A percentile compares a stretch with the other conserved stretches of the same genome.
These are phyloP conservation scores for Marasmius oreades DNA, from an alignment of 1,284 basidiomycete genomes.

Conservation along the genomic window DNA sequence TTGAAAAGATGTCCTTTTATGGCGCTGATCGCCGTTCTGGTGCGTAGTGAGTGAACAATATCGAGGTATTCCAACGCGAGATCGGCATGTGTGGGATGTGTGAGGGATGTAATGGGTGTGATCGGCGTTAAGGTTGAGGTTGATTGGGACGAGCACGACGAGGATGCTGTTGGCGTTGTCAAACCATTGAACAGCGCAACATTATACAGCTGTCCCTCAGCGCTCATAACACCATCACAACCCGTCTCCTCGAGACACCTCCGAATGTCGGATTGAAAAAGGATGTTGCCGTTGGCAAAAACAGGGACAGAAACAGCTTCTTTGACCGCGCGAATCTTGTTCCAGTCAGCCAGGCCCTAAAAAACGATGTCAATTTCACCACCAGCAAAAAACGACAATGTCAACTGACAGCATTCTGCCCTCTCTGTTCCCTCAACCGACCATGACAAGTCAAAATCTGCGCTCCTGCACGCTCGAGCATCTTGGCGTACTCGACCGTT, in stretches of 20 bases:
- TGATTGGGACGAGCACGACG: constrained; percentile 14
- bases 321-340: constrained; percentile 83
- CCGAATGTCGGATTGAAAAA: constrained; percentile 79
- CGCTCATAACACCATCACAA: constrained; percentile 91
- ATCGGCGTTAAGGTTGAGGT: constrained; percentile 18
- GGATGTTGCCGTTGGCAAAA: constrained; percentile 96
- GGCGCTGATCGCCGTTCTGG: constrained; percentile 70
- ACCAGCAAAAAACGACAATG: too few species aligned
- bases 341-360: constrained; percentile 84
- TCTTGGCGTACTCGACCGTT: constrained; percentile 90
- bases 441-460: constrained; percentile 96
- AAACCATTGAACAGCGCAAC: constrained; percentile 73
- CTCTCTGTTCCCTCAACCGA: constrained; percentile 87
- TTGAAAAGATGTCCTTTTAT: constrained; percentile 95
- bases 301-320: constrained; percentile 88
- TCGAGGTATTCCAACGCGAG: constrained; percentile 86
- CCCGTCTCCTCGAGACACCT: constrained; percentile 80
- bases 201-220: constrained; percentile 95
- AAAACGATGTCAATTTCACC: constrained; percentile 12
- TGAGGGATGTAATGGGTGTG: constrained; percentile 23
- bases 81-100: constrained; percentile 58
- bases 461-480: constrained; percentile 93
- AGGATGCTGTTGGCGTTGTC: constrained; percentile 11
- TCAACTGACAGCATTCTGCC: constrained; percentile 74
- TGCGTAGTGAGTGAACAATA: constrained; percentile 73